Evolutionary conservation across 768 basidiomycete genomes (phyloP), one percentile per base, ranked within the genome.

Genomic region (Mycena sanguinolenta): DNA sequence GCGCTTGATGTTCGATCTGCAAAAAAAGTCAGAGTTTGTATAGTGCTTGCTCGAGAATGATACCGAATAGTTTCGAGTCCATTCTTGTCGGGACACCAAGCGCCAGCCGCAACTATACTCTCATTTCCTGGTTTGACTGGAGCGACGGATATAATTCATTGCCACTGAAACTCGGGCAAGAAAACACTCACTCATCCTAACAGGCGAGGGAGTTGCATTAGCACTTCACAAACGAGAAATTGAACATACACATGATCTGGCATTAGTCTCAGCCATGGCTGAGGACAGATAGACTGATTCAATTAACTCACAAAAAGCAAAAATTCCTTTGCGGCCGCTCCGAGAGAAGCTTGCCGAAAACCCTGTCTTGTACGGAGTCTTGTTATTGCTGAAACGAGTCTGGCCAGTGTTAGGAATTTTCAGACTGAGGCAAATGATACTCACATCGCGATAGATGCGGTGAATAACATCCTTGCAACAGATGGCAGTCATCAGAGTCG

Each of bases 331-430:
- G 49, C 94, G 83, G 3, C 97, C 97, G 32, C 93, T 93, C 55
- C 98, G 85, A 4, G 95, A 96, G 74, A 97, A 94, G 63, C 91
- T 92, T 0, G 95, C 93, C 0, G 92, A 92, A 36, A 98, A 86
- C 13, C 86, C 85, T 8, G 80, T 88, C 82, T 99, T 99, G 84
- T 99, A 99, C 0, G 97, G 97, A 6, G 97, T 99, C 82, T 96
- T 97, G 78, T 96, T 94, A 65, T 95, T 95, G 77, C 93, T 95
- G 81, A 97, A 98, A 17, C 96, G 89, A 27, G 97, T 79, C 94
- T 95, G 67, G 8, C 65, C 39, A 44, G 39, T 1, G 25, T 65
- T 21, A 67, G 36, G 53, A 12, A 28, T 21, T 52, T 58, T 72
- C 34, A 23, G 36, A 28, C 38, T 25, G 46, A 28, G 30, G 28